Evolutionary conservation across 1,284 basidiomycete species (phyloP).

Genomic region (Rhodotorula sp.): DNA sequence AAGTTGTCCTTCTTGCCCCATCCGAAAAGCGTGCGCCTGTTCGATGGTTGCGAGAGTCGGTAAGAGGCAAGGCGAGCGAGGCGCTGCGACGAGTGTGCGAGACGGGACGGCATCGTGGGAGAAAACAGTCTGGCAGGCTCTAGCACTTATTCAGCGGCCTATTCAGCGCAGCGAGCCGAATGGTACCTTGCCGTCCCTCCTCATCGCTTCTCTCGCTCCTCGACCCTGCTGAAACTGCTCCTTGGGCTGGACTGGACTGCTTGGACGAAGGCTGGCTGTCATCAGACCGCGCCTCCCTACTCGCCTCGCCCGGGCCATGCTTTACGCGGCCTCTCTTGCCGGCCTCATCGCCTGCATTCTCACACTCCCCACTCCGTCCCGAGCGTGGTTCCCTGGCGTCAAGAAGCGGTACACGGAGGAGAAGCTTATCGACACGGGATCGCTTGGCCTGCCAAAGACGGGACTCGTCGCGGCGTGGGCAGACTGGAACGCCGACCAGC

Average conservation of each 20-base stretch:
- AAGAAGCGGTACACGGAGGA: conserved; percentile 77
- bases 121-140: neutral
- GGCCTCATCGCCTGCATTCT: neutral
- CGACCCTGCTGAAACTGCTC: no score
- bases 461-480: conserved; percentile 81
- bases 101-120: conserved; percentile 11
- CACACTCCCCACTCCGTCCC: neutral
- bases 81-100: conserved; percentile 5
- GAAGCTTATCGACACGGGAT: conserved; percentile 74
- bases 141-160: no score
- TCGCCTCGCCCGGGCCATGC: neutral
- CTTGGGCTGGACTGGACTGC: no score
- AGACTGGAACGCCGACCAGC: conserved; percentile 93
- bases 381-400: conserved; percentile 28
- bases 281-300: neutral
- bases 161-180: no score
- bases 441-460: conserved; percentile 66
- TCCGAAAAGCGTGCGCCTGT: conserved; percentile 24
- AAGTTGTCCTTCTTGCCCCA: conserved; percentile 19
- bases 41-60: neutral
- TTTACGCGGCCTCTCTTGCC: neutral
- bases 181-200: no score
- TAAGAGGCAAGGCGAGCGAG: neutral
- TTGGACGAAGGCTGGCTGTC: no score
- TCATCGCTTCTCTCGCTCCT: no score